These are phyloP conservation scores for Glomus cerebriforme DNA, from an alignment of 192 early-diverging fungal genomes.

Conservation along the genomic window DNA sequence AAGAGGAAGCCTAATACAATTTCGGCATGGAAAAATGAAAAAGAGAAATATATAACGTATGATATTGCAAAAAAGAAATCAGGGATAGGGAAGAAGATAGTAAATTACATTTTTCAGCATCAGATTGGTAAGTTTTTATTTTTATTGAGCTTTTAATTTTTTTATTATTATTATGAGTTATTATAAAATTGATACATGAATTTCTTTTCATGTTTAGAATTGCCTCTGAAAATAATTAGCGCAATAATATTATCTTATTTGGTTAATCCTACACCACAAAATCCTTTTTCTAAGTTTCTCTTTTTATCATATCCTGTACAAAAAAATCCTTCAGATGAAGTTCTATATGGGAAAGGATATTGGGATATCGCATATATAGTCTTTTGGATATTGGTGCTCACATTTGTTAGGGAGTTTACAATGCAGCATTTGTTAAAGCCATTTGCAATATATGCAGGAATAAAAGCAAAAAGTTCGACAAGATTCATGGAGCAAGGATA, in stretches of 20 bases:
- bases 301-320: slow-evolving; percentile 14
- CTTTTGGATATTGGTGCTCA: slow-evolving; percentile 67
- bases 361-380: slow-evolving; percentile 65
- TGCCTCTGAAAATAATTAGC: slow-evolving; percentile 18
- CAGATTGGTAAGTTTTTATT: not conserved
- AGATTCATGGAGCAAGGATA: slow-evolving; percentile 77
- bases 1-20: not conserved
- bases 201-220: not conserved
- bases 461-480: slow-evolving; percentile 38
- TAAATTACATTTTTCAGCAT: not conserved
- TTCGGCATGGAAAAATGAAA: not conserved
- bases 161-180: not conserved
- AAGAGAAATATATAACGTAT: not conserved
- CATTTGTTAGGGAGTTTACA: slow-evolving; percentile 57
- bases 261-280: not conserved
- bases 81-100: not conserved
- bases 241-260: slow-evolving; percentile 6
- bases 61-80: not conserved
- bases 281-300: slow-evolving; percentile 25
- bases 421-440: slow-evolving; percentile 55
- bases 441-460: slow-evolving; percentile 35
- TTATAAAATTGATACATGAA: not conserved
- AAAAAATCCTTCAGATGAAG: not conserved
- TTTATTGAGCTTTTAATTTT: not conserved
- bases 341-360: slow-evolving; percentile 54